A percentile compares a stretch with the other conserved stretches of the same genome.
Evolutionary conservation across 2,329 filamentous ascomycete species (phyloP).

Genomic region (Alternaria rosae): DNA sequence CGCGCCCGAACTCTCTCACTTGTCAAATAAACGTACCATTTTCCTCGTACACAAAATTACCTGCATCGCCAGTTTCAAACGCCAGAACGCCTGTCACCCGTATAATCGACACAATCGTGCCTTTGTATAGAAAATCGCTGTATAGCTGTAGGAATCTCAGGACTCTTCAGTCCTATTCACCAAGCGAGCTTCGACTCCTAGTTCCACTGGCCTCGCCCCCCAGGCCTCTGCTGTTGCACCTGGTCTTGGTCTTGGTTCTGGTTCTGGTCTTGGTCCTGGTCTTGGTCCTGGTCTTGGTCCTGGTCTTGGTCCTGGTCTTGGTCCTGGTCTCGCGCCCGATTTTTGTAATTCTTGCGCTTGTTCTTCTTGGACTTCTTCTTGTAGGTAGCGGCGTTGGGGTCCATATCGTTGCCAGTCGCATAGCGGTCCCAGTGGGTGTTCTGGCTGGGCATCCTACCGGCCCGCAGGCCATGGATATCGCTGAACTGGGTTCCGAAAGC

Average conservation of each 20-base stretch:
- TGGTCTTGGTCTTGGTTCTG: not conserved
- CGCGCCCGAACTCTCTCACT: not conserved
- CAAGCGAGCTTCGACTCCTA: not conserved
- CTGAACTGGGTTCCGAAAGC: not conserved
- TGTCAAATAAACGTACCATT: not conserved
- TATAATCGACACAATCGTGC: not conserved
- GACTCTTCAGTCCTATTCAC: not conserved
- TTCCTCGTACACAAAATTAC: too few relatives aligned
- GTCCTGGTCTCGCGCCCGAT: not conserved
- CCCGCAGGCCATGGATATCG: not conserved
- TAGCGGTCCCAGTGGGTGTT: not conserved
- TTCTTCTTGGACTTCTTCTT: not conserved
- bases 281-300: not conserved
- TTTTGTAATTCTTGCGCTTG: not conserved
- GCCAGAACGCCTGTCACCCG: not conserved
- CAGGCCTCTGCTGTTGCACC: not conserved
- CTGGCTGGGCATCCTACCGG: not conserved
- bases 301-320: not conserved
- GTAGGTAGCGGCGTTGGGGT: not conserved
- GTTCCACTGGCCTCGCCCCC: not conserved
- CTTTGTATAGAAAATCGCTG: not conserved
- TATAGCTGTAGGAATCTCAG: not conserved
- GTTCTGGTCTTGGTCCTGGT: not conserved
- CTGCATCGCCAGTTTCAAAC: not conserved
- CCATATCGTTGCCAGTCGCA: not conserved